Base-by-base conservation (phyloP, 2,329 filamentous ascomycete species). In the Claviceps fusiformis region DNA sequence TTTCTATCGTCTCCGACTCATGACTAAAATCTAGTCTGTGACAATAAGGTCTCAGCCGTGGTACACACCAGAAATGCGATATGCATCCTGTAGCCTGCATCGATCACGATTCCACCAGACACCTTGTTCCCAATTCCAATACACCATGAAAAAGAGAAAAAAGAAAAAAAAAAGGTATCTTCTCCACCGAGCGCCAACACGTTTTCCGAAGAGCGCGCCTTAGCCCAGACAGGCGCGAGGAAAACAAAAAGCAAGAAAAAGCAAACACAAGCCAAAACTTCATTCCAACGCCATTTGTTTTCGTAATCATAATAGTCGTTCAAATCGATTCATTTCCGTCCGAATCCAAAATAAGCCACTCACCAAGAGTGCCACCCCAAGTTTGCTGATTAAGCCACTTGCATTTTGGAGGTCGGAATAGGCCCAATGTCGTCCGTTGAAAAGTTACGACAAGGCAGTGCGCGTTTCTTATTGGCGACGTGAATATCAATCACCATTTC, bases 401-500 rank as follows among this genome's bases (percentile, higher is more conserved):
- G 53, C 13, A 58, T 39, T 53, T 59, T 58, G 44, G 66, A 62
- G 33, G 60, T 56, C 7, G 70, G 70, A 65, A 72, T 71, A 0
- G 71, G 71, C 0, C 71, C 71, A 8, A 68, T 71, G 54, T 73
- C 70, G 37, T 70, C 67, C 5, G 63, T 60, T 41, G 67, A 58
- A 5, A 60, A 59, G 35, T 56, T 60, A 51, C 59, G 59, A 3
- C 62, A 57, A 1, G 62, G 62, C 5, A 66, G 61, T 29, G 67
- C 66, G 8, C 69, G 67, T 11, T 65, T 62, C 39, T 69, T 67
- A 60, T 65, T 69, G 7, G 71, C 65, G 33, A 69, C 70, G 61
- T 79, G 73, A 19, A 74, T 75, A 52, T 78, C 76, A 19, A 79
- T 69, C 33, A 79, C 70, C 68, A 77, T 71, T 61, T 78, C 74